A percentile compares a stretch with the other conserved stretches of the same genome.
Evolutionary conservation across 345 rosid species (phyloP).

Genomic region (Eucalyptus erythrocorys): DNA sequence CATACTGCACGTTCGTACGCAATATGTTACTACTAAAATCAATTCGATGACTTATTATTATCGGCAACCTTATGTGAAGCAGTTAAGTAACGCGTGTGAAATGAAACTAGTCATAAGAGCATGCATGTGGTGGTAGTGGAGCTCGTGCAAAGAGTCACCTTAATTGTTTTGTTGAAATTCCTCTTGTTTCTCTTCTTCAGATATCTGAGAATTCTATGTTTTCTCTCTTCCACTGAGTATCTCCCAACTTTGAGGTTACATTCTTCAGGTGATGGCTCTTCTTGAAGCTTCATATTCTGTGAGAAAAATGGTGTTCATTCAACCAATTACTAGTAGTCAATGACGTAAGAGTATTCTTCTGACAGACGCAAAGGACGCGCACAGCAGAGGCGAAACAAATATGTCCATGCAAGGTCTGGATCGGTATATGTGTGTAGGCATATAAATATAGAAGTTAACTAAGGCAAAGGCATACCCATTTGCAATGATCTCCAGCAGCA

Average conservation of each 20-base stretch:
- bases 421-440: neutral
- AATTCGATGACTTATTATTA: neutral
- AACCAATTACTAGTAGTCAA: neutral
- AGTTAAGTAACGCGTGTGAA: neutral
- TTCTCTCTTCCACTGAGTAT: slow-evolving; percentile 76
- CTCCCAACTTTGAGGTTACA: slow-evolving; percentile 44
- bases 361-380: neutral
- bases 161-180: slow-evolving; percentile 85
- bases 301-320: neutral
- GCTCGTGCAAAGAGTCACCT: slow-evolving; percentile 20
- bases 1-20: slow-evolving; percentile 34
- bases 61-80: neutral
- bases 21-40: neutral
- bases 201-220: slow-evolving; percentile 74
- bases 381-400: neutral
- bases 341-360: neutral
- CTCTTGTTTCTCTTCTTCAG: slow-evolving; percentile 85
- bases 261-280: slow-evolving; percentile 10
- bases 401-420: neutral
- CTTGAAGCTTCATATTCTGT: neutral
- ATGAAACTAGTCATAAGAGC: neutral
- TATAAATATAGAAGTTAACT: neutral
- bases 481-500: neutral
- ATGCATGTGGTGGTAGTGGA: neutral
- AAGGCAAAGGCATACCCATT: neutral